Conservation (phyloP, 257 asterid genomes). For the Salvia hispanica region DNA sequence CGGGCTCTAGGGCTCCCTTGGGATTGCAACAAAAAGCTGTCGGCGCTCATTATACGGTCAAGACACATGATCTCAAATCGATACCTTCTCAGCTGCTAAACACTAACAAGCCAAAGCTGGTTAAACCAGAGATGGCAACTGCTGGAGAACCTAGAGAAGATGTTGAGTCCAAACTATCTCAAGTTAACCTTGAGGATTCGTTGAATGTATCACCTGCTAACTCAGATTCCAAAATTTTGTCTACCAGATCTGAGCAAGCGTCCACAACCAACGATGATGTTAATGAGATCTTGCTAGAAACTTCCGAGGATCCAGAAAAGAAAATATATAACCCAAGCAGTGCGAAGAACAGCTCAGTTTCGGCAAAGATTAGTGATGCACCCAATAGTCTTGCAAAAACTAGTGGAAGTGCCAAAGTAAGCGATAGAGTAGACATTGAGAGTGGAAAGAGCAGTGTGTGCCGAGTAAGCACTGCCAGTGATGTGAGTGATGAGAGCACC, state of each 20-base stretch:
- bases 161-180: slow-evolving; percentile 29
- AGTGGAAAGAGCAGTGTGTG: slow-evolving; percentile 52
- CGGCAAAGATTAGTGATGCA: slow-evolving; percentile 44
- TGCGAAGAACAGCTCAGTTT: slow-evolving; percentile 43
- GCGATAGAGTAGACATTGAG: slow-evolving; percentile 39
- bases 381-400: slow-evolving; percentile 32
- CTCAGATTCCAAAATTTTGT: slow-evolving; percentile 36
- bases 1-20: slow-evolving; percentile 48
- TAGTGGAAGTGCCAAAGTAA: slow-evolving; percentile 40
- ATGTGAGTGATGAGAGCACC: slow-evolving; percentile 55
- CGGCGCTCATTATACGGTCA: slow-evolving; percentile 41
- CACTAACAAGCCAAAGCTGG: slow-evolving; percentile 39
- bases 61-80: slow-evolving; percentile 43
- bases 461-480: slow-evolving; percentile 51
- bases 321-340: slow-evolving; percentile 37
- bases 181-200: slow-evolving; percentile 19
- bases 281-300: slow-evolving; percentile 28
- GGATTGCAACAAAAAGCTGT: slow-evolving; percentile 45
- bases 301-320: slow-evolving; percentile 38
- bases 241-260: slow-evolving; percentile 33
- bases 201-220: slow-evolving; percentile 27
- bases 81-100: slow-evolving; percentile 34
- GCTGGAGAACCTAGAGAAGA: slow-evolving; percentile 26
- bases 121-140: slow-evolving; percentile 36
- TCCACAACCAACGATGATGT: slow-evolving; percentile 35